A percentile compares a stretch with the other conserved stretches of the same genome.
These are phyloP conservation scores for Naganishia albida DNA, from an alignment of 1,284 basidiomycete species.

Conservation along the genomic window DNA sequence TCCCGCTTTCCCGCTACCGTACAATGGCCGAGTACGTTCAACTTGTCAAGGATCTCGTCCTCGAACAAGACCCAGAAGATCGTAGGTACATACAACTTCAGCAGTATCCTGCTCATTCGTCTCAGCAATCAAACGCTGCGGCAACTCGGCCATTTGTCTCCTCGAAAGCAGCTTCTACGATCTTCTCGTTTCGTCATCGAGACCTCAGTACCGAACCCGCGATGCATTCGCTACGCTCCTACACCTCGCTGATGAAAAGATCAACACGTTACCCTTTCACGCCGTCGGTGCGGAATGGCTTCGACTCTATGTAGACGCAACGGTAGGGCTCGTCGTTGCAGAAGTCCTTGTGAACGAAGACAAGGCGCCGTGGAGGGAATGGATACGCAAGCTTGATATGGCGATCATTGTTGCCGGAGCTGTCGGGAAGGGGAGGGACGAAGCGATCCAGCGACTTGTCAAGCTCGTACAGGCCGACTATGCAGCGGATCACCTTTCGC, in stretches of 20 bases:
- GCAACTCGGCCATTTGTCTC: neutral
- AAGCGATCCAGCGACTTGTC: constrained; percentile 67
- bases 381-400: constrained; percentile 67
- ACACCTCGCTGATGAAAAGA: constrained; percentile 52
- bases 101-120: neutral
- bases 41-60: neutral
- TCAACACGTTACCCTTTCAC: constrained; percentile 53
- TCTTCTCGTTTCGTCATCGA: neutral
- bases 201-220: neutral
- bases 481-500: neutral
- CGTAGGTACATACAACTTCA: neutral
- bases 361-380: constrained; percentile 31
- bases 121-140: neutral
- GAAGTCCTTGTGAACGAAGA: neutral
- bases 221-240: constrained; percentile 41
- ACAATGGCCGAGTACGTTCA: neutral
- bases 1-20: neutral
- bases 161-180: neutral
- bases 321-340: constrained; percentile 41
- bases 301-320: constrained; percentile 55
- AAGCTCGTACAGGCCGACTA: constrained; percentile 52
- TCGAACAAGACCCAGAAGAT: neutral
- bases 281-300: constrained; percentile 52
- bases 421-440: constrained; percentile 63
- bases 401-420: constrained; percentile 83